Evolutionary conservation across 331 rosid species (phyloP), one percentile per base, ranked within the genome.

Genomic region (Rosa hybrid): DNA sequence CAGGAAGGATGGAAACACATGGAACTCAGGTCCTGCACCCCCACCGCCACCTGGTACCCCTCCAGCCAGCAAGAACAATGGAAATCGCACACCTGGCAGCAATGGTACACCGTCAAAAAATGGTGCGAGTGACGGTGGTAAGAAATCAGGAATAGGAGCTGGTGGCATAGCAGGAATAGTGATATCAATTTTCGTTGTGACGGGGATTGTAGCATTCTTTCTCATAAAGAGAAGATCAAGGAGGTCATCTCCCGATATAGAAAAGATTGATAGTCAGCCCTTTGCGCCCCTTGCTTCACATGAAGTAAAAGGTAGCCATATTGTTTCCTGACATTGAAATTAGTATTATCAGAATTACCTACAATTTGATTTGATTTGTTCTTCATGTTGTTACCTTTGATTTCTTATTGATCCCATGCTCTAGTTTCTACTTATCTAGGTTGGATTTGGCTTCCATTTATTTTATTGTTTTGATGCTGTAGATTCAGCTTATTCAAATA

Each of bases 41-140:
- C 99, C 98, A 72, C 97, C 98, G 60, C 98, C 99, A 51, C 98
- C 99, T 41, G 98, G 98, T 53, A 90, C 98, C 13, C 97, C 98
- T 74, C 97, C 97, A 70, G 69, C 83, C 64, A 72, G 76, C 53
- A 79, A 77, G 81, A 53, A 74, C 73, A 85, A 78, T 56, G 88
- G 82, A 70, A 82, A 75, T 80, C 96, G 79, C 86, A 86, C 84
- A 25, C 81, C 96, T 65, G 90, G 88, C 51, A 79, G 86, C 67
- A 83, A 74, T 62, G 71, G 79, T 75, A 23, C 77, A 64, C 72
- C 92, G 30, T 86, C 98, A 60, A 83, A 72, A 76, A 83, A 48
- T 76, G 86, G 84, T 73, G 34, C 80, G 20, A 83, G 87, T 72
- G 95, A 57, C 1, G 96, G 86, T 75, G 85, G 86, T 69, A 92